Percentiles rank a stretch among this genome's conserved stretches.
Conservation (phyloP, 805 yeast species). For the Cyberlindnera subsufficiens region DNA sequence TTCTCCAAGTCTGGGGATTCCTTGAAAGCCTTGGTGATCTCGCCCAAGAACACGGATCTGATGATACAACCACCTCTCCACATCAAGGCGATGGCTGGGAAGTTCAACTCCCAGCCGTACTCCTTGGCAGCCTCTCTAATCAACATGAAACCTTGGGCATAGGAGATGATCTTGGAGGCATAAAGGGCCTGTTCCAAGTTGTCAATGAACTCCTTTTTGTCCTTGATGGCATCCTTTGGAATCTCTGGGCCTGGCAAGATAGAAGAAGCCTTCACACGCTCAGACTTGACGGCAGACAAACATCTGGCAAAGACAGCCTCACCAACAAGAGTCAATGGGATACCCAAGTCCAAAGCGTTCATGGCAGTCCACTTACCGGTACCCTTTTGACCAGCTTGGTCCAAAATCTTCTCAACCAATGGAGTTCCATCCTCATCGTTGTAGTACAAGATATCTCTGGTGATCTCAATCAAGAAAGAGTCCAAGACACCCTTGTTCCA, state of each 20-base stretch:
- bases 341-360: conserved; percentile 94
- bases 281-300: conserved; percentile 85
- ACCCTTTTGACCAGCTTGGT: conserved; percentile 98
- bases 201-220: conserved; percentile 80
- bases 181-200: conserved; percentile 96
- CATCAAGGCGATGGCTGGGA: conserved; percentile 98
- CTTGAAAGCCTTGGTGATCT: conserved; percentile 95
- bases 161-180: conserved; percentile 97
- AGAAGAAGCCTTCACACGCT: conserved; percentile 83
- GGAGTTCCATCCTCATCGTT: conserved; percentile 90
- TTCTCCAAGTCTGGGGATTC: conserved; percentile 90
- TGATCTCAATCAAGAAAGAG: conserved; percentile 94
- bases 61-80: conserved; percentile 99
- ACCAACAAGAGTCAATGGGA: conserved; percentile 97
- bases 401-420: conserved; percentile 92
- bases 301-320: conserved; percentile 98
- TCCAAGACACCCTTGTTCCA: conserved; percentile 98
- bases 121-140: conserved; percentile 97
- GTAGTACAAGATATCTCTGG: conserved; percentile 88
- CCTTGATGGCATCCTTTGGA: conserved; percentile 58
- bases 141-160: conserved; percentile 99
- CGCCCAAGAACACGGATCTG: conserved; percentile 97
- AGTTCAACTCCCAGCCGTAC: conserved; percentile 94
- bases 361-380: conserved; percentile 99
- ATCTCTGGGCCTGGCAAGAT: conserved; percentile 73